Evolutionary conservation across 352 stramenopile genomes (phyloP).

Genomic region (Phytophthora citrophthora): DNA sequence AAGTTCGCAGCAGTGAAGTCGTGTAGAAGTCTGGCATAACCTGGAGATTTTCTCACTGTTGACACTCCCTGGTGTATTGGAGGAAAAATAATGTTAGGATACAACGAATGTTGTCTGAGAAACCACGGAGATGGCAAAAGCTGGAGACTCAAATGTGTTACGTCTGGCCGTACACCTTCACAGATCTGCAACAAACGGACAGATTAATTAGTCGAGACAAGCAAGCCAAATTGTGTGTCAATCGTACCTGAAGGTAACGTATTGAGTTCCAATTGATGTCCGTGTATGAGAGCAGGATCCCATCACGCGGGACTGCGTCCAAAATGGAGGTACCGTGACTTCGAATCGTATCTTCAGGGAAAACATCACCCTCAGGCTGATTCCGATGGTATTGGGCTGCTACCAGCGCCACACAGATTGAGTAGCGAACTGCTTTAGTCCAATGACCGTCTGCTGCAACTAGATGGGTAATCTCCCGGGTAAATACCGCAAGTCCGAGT

Average conservation of each 20-base stretch:
- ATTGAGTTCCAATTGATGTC: conserved; percentile 88
- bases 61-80: conserved; percentile 40
- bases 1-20: conserved; percentile 55
- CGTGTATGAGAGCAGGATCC: conserved; percentile 78
- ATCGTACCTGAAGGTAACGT: conserved; percentile 65
- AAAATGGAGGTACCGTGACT: conserved; percentile 53
- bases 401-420: conserved; percentile 23
- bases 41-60: conserved; percentile 39
- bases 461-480: conserved; percentile 6
- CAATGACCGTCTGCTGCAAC: conserved; percentile 1
- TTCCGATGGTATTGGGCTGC: conserved; percentile 24
- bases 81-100: conserved; percentile 47
- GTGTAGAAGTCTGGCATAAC: conserved; percentile 50
- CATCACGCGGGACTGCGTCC: conserved; percentile 42
- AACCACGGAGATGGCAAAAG: conserved; percentile 91
- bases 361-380: not conserved
- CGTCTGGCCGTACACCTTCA: conserved; percentile 58
- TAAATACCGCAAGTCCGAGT: conserved; percentile 51
- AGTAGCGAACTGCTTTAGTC: conserved; percentile 14
- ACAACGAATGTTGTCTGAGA: conserved; percentile 45
- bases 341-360: conserved; percentile 40
- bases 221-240: not conserved
- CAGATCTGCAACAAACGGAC: conserved; percentile 34
- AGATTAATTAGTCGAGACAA: not conserved
- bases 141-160: conserved; percentile 76